Evolutionary conservation across 495 filamentous ascomycete genomes (phyloP).

Genomic region (Pyrenula massariospora): DNA sequence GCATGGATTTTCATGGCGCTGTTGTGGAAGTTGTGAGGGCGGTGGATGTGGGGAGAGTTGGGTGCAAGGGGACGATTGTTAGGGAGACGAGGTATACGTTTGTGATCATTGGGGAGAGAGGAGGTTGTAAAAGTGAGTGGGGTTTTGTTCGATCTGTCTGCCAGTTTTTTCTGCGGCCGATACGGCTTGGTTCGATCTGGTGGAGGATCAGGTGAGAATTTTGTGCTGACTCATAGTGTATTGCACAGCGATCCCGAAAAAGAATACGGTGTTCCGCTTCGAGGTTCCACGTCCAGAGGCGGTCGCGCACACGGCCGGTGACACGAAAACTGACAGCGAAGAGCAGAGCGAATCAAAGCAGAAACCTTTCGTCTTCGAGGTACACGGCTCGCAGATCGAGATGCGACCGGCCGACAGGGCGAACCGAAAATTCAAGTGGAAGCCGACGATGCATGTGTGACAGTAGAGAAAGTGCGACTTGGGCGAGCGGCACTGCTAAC

Average conservation of each 20-base stretch:
- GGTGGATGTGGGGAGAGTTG: conserved; percentile 68
- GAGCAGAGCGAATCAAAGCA: not conserved
- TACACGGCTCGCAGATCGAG: conserved; percentile 80
- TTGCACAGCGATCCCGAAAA: conserved; percentile 63
- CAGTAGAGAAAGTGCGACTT: no score
- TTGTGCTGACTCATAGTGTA: not conserved
- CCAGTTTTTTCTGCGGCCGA: not conserved
- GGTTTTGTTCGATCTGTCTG: conserved; percentile 1
- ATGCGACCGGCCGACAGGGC: conserved; percentile 72
- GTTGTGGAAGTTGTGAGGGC: conserved; percentile 73
- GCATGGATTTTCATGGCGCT: conserved; percentile 86
- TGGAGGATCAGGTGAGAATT: no score
- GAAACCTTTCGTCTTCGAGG: conserved; percentile 60
- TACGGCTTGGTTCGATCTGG: conserved; percentile 1
- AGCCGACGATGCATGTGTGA: conserved; percentile 58
- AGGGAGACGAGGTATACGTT: conserved; percentile 81
- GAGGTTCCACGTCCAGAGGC: conserved; percentile 40
- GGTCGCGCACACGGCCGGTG: conserved; percentile 5
- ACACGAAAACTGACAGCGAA: conserved; percentile 5
- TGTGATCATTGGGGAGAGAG: conserved; percentile 59
- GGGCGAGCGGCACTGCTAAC: no score
- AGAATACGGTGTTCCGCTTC: conserved; percentile 76
- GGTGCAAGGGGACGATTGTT: conserved; percentile 73
- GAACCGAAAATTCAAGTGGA: conserved; percentile 80
- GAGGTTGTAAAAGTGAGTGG: conserved; percentile 48